Conservation (phyloP, 768 basidiomycete species). For the Lyophyllum semitale region DNA sequence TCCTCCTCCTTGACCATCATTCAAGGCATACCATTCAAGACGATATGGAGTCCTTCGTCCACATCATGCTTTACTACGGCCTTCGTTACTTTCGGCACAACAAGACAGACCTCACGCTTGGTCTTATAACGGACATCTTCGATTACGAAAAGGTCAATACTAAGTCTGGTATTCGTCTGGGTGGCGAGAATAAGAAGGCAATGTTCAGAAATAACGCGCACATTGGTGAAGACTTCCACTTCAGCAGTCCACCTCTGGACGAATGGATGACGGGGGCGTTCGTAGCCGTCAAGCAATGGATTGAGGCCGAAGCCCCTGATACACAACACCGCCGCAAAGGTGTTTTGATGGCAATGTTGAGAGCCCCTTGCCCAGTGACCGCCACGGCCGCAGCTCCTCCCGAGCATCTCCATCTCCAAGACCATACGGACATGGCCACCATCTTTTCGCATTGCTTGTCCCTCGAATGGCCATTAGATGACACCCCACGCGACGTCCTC, state of each 20-base stretch:
- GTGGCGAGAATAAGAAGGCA: not conserved
- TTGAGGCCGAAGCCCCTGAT: too few species aligned
- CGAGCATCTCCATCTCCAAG: not conserved
- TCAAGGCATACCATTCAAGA: conserved; percentile 4
- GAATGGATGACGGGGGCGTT: not conserved
- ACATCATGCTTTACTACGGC: conserved; percentile 6
- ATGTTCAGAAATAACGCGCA: not conserved
- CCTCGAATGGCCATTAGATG: not conserved
- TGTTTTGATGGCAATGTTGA: not conserved
- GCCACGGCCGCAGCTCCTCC: not conserved
- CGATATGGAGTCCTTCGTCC: conserved; percentile 15
- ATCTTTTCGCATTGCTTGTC: not conserved
- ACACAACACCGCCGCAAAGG: too few species aligned
- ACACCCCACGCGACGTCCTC: not conserved
- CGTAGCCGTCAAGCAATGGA: not conserved
- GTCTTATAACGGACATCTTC: conserved; percentile 1
- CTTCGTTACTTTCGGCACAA: conserved; percentile 10
- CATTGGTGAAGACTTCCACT: not conserved
- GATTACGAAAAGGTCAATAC: not conserved
- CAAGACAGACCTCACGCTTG: too few species aligned
- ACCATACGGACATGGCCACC: not conserved
- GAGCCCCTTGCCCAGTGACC: not conserved
- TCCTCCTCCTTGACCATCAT: not conserved
- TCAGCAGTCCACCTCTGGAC: not conserved
- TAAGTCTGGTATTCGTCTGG: not conserved